Conservation (phyloP, 148 eudicot species). For the Heliosperma pusillum region DNA sequence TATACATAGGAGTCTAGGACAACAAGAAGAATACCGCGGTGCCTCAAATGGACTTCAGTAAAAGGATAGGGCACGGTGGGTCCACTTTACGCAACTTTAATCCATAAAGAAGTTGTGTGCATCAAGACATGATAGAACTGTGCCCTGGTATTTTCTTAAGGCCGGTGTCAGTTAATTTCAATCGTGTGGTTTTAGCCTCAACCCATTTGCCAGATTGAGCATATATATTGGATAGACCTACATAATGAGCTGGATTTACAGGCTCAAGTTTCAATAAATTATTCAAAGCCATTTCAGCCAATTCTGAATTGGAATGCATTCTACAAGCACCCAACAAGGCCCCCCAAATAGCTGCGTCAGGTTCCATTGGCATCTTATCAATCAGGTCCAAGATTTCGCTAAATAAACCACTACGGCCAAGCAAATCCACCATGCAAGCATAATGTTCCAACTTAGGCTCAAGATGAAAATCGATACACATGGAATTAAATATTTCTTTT, state of each 20-base stretch:
- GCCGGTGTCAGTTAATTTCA: conserved; percentile 43
- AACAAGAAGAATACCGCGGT: background rate
- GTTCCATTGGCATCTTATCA: conserved; percentile 54
- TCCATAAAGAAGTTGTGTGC: too few species aligned
- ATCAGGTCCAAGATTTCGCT: conserved; percentile 45
- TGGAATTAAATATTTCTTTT: conserved; percentile 44
- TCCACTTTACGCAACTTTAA: background rate
- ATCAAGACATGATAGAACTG: conserved; percentile 20
- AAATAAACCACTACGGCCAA: conserved; percentile 62
- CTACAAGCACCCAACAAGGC: conserved; percentile 63
- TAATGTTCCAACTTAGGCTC: conserved; percentile 66
- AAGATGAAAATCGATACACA: conserved; percentile 37
- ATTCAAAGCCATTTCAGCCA: conserved; percentile 55
- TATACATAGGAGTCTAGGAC: background rate
- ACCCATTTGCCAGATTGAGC: conserved; percentile 62
- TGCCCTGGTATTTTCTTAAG: conserved; percentile 57
- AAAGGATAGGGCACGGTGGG: background rate
- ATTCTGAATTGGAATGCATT: conserved; percentile 49
- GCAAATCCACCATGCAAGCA: conserved; percentile 71
- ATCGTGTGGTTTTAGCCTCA: conserved; percentile 50
- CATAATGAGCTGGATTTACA: conserved; percentile 54
- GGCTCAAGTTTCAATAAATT: conserved; percentile 52
- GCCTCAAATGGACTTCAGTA: background rate
- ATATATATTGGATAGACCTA: conserved; percentile 56
- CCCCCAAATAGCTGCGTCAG: conserved; percentile 69